Base-by-base conservation (phyloP, 768 basidiomycete genomes). In the Boletus sensibilis region DNA sequence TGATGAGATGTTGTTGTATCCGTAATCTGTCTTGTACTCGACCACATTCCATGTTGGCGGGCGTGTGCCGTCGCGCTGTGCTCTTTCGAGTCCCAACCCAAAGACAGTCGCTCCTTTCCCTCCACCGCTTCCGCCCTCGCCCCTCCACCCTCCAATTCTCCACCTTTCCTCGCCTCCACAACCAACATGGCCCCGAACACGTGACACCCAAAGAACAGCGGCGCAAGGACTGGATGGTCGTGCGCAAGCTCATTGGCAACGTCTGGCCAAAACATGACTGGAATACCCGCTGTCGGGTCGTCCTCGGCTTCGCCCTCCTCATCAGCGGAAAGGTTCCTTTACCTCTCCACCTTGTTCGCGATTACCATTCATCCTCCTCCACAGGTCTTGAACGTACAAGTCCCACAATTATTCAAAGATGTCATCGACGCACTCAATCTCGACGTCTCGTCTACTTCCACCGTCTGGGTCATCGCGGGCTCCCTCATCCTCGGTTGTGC, bases 351-450 rank as follows among this genome's bases (percentile, higher is more conserved):
- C 40, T 3, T 11, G 8, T 33, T 13, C 38, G 23, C 13, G 12
- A 44, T 21, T 46, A 18, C 10, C 39, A 23, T 11, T 58, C 51
- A 66, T 25, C 16, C n/a, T 38, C 5, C n/a, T 13, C 14, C 4
- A 42, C 53, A 94, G 94, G 74, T 97, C 42, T 75, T 98, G 54
- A 99, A 98, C 69, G 97, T 99, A 1, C 96, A 98, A 79, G 95
- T 99, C n/a, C 97, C 97, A 1, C 83, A 92, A 62, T 76, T 98
- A 58, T 99, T 99, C 82, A 98, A 98, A 74, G 73, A 80, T 27
- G 83, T 99, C 41, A 86, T 99, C 50, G 96, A 99, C 69, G 73
- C 90, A 1, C 77, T 99, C 59, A 97, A 98, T 65, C 77, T 98
- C 33, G 85, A 90, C 27, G 78, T 97, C 34, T 82, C 87, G 13